Percentiles rank a stretch among this genome's conserved stretches.
These are phyloP conservation scores for Moniliophthora roreri DNA, from an alignment of 1,284 basidiomycete genomes.

Conservation along the genomic window DNA sequence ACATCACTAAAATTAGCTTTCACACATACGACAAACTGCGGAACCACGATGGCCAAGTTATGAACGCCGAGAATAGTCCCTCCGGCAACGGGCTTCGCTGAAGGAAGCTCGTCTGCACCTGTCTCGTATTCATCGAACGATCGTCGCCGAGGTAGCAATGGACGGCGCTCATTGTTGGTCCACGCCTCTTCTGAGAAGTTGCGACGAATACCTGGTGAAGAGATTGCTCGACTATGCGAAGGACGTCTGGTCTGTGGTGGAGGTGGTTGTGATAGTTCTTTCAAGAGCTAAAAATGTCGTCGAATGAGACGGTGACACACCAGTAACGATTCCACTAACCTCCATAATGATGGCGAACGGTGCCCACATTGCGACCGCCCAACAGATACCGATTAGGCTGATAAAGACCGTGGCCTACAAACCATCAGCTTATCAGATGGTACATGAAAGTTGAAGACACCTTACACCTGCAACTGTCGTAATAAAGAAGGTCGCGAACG, in stretches of 20 bases:
- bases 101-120: slow-evolving; percentile 35
- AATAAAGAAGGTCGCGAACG: slow-evolving; percentile 84
- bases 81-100: slow-evolving; percentile 70
- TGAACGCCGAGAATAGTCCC: slow-evolving; percentile 95
- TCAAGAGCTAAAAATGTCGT: slow-evolving; percentile 60
- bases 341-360: slow-evolving; percentile 93
- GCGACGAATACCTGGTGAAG: slow-evolving; percentile 16
- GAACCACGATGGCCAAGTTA: slow-evolving; percentile 91
- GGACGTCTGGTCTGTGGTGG: slow-evolving; percentile 15
- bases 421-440: slow-evolving; percentile 1
- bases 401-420: slow-evolving; percentile 77
- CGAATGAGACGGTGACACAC: not conserved
- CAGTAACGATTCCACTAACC: slow-evolving; percentile 38
- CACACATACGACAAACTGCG: slow-evolving; percentile 82
- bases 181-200: slow-evolving; percentile 23
- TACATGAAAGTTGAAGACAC: slow-evolving; percentile 7
- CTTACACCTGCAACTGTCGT: slow-evolving; percentile 68
- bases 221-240: slow-evolving; percentile 16
- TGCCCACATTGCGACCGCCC: slow-evolving; percentile 95
- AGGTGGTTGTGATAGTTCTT: slow-evolving; percentile 61
- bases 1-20: not conserved
- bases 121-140: slow-evolving; percentile 58
- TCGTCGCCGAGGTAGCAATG: slow-evolving; percentile 61
- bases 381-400: slow-evolving; percentile 85
- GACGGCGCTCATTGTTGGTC: slow-evolving; percentile 53